These are phyloP conservation scores for Penicillium sp. DNA, from an alignment of 2,329 filamentous ascomycete genomes.

Conservation along the genomic window DNA sequence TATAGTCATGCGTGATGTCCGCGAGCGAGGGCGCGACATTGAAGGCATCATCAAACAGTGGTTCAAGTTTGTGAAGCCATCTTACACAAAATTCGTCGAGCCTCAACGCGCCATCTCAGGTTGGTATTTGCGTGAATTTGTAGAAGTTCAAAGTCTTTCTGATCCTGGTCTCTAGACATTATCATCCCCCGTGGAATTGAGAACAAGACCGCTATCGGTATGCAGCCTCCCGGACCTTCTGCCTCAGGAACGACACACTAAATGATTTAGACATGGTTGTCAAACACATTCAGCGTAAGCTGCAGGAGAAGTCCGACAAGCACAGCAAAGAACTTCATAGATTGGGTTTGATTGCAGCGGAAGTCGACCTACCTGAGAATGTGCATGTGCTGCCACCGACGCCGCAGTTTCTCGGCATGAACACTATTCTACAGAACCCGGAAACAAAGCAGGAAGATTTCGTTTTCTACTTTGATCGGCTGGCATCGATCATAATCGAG, in stretches of 20 bases:
- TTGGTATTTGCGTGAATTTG: constrained; percentile 29
- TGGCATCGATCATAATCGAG: constrained; percentile 81
- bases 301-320: constrained; percentile 77
- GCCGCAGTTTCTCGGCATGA: constrained; percentile 79
- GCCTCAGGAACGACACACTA: constrained; percentile 7
- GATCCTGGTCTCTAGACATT: constrained; percentile 57
- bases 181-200: constrained; percentile 94
- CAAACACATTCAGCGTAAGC: constrained; percentile 83
- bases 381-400: constrained; percentile 72
- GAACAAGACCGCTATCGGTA: constrained; percentile 79
- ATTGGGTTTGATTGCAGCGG: constrained; percentile 68
- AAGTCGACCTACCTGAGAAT: constrained; percentile 68
- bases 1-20: constrained; percentile 78
- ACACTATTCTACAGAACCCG: constrained; percentile 81
- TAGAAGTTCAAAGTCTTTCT: neutral
- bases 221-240: constrained; percentile 2
- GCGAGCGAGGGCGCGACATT: constrained; percentile 82
- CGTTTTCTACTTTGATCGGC: constrained; percentile 93
- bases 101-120: constrained; percentile 83
- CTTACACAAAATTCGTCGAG: constrained; percentile 89
- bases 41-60: constrained; percentile 97
- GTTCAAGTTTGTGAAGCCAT: constrained; percentile 94
- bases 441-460: constrained; percentile 81
- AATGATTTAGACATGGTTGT: constrained; percentile 71
- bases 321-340: constrained; percentile 76